Evolutionary conservation across 2,329 filamentous ascomycete species (phyloP), one percentile per base, ranked within the genome.

Genomic region (Malbranchea cinnamomea): DNA sequence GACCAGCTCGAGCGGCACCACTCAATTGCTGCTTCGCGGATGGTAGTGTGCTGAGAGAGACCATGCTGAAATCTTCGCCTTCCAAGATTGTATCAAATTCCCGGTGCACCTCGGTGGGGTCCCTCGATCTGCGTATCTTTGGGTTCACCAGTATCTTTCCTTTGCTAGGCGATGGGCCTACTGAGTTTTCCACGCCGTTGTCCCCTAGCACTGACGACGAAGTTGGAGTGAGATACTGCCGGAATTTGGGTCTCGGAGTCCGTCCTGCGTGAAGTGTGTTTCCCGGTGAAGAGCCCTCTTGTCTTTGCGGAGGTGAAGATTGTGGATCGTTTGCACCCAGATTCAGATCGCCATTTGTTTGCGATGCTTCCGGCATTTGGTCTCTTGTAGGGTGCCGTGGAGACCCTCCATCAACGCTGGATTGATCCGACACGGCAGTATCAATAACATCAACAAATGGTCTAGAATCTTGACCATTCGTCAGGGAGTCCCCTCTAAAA

Each of bases 1-100:
- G 16, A 10, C 18, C 13, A 12, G 13, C 15, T 29, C 30, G 37
- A 23, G 50, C 47, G 11, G 44, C 49, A 14, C 49, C 53, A 21
- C 56, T 47, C 2, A 52, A 43, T 33, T 57, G 52, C 37, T 62
- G 55, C 37, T 55, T 55, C 13, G 60, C 53, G 3, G 65, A 68
- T 4, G 62, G 62, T 13, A 69, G 46, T 3, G 65, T 65, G 34
- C 66, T 59, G 25, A 68, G 47, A 8, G 66, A 68, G 26, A 69
- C 65, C 63, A 69, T 67, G 34, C 63, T 69, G 36, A 69, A 69
- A 3, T 61, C 65, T 50, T 69, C 65, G 38, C 65, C 68, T 45
- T 69, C 65, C 38, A 69, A 54, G 12, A 69, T 65, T 1, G 65
- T 64, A 42, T 69, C 65, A 36, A 63, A 65, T 25, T 65, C 63